Base-by-base conservation (phyloP, 805 yeast species). In the Candida railenensis region DNA sequence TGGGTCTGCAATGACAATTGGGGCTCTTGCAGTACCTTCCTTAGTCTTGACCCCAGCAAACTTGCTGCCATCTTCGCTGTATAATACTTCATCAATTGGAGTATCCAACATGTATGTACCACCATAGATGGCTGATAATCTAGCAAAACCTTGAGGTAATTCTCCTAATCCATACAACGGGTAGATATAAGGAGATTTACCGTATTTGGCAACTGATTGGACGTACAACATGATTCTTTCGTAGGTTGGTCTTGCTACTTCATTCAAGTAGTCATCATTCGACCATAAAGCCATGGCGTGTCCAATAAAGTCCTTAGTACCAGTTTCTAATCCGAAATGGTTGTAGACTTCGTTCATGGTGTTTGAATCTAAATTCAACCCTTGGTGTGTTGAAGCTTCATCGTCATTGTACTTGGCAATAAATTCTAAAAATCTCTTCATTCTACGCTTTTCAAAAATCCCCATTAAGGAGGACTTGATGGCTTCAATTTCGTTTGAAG, bases 211-310 rank as follows among this genome's bases (percentile, higher is more conserved):
- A 50, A 94, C 95, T 12, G 96, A 87, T 56, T 88, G 89, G 41
- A 89, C 85, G 61, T 94, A 94, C 50, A 94, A 76, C 43, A 87
- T 67, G 46, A 94, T 82, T 66, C 98, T 78, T 63, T 92, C 94
- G 57, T 86, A 81, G 8, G 97, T 84, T 62, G 90, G 96, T 61
- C 97, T 80, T 4, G 97, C 96, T 8, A 96, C 96, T 66, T 88
- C 83, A 49, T 75, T 78, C 61, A 94, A 72, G 65, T 94, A 94
- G 45, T 86, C 90, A 61, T 94, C 99, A 59, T 89, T 91, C 18
- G 94, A 80, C 85, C 96, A 91, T 49, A 94, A 78, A 14, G 97
- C 99, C 99, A 94, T 94, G 3, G 99, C 94, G 66, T 94, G 99
- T 40, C 99, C 99, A 53, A 94, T 88, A 60, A 94, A 94, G 66